phyloP scores from a whole-genome alignment of 352 stramenopile species.

The Blastocystis sp. region DNA sequence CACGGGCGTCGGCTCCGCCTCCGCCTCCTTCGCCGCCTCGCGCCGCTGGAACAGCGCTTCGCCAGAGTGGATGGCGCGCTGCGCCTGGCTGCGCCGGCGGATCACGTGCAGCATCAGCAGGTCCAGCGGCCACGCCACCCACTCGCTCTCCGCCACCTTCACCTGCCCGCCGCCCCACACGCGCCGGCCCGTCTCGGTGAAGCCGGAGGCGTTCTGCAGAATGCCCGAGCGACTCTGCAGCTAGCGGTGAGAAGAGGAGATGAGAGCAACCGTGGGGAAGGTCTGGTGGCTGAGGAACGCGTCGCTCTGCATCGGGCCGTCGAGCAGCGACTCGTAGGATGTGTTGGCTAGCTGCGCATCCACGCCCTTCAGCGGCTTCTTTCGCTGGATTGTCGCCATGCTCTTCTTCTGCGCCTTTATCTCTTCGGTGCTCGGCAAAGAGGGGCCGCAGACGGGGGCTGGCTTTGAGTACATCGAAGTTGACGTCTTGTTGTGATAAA shows the following conservation, averaged over 20 bases:
- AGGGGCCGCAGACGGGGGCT: neutral
- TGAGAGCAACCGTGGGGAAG: neutral
- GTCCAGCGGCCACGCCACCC: slow-evolving; percentile 48
- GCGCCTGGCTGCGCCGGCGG: neutral
- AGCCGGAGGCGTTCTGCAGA: slow-evolving; percentile 40
- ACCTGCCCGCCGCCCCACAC: slow-evolving; percentile 62
- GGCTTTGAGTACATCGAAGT: neutral
- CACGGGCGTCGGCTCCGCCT: neutral
- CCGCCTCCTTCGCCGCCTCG: neutral
- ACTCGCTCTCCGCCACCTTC: slow-evolving; percentile 34
- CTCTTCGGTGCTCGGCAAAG: neutral
- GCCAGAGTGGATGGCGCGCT: neutral
- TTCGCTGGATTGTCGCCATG: too few relatives aligned
- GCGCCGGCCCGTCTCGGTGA: slow-evolving; percentile 9
- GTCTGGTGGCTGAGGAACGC: neutral
- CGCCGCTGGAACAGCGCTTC: neutral
- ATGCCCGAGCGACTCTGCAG: slow-evolving; percentile 14
- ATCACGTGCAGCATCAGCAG: slow-evolving; percentile 34
- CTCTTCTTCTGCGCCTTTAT: neutral
- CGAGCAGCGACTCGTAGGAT: neutral
- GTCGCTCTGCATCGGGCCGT: slow-evolving; percentile 3
- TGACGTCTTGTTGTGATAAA: slow-evolving; percentile 49
- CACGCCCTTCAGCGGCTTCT: too few relatives aligned
- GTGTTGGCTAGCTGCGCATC: neutral
- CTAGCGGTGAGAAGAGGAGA: neutral